Evolutionary conservation across 2,329 filamentous ascomycete species (phyloP).

Genomic region (Dendryphion nanum): DNA sequence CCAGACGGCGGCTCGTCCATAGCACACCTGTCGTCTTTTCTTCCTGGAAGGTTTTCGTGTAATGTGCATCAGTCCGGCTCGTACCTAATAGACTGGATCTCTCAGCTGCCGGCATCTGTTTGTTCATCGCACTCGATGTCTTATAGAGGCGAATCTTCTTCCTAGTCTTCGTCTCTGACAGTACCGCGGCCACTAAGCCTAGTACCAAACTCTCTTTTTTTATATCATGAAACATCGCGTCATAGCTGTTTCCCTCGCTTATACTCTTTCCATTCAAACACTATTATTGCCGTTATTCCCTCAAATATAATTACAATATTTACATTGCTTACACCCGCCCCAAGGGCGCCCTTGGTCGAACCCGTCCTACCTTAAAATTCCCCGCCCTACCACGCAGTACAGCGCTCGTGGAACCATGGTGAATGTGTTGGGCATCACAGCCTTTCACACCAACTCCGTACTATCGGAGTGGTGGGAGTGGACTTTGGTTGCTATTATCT

Average conservation of each 20-base stretch:
- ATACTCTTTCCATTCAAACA: slow-evolving; percentile 9
- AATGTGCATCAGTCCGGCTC: too few relatives aligned
- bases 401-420: slow-evolving; percentile 16
- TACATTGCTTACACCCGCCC: slow-evolving; percentile 1
- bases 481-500: slow-evolving; percentile 31
- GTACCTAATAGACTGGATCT: too few relatives aligned
- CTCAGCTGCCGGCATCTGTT: slow-evolving; percentile 16
- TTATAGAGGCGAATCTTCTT: slow-evolving; percentile 19
- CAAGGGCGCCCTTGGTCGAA: slow-evolving; percentile 4
- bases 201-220: slow-evolving; percentile 3
- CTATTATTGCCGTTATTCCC: neutral
- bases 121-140: slow-evolving; percentile 8
- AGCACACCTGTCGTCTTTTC: slow-evolving; percentile 22
- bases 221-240: slow-evolving; percentile 19
- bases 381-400: neutral
- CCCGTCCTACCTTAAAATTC: slow-evolving; percentile 6
- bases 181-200: slow-evolving; percentile 4
- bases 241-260: slow-evolving; percentile 10
- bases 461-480: slow-evolving; percentile 34
- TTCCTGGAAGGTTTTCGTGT: too few relatives aligned
- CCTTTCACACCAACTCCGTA: slow-evolving; percentile 22
- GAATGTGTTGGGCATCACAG: slow-evolving; percentile 28
- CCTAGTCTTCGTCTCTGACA: slow-evolving; percentile 9
- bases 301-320: slow-evolving; percentile 4
- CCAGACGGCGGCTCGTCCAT: slow-evolving; percentile 19